A percentile compares a stretch with the other conserved stretches of the same genome.
Conservation (phyloP, 805 yeast genomes). For the Teunomyces barrocoloradensis region DNA sequence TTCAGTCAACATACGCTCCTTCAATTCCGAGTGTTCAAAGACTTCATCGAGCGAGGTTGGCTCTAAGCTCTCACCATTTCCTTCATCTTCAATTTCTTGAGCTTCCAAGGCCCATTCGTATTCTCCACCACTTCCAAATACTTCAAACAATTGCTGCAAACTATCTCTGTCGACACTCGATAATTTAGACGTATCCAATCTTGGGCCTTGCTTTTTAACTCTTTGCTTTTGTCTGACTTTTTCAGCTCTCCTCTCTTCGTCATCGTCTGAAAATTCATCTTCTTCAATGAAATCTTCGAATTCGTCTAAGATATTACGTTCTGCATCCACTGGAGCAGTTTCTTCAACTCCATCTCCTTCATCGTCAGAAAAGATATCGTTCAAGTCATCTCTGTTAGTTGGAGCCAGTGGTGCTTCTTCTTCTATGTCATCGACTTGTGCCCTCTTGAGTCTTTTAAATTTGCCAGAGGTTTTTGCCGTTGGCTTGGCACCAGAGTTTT, state of each 20-base stretch:
- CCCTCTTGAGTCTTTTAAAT: constrained; percentile 83
- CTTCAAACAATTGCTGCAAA: constrained; percentile 88
- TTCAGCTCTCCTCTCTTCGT: constrained; percentile 41
- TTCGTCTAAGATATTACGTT: constrained; percentile 61
- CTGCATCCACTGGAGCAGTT: constrained; percentile 29
- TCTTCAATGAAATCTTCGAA: constrained; percentile 97
- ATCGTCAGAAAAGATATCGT: constrained; percentile 70
- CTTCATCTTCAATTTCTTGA: constrained; percentile 64
- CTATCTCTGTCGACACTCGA: constrained; percentile 81
- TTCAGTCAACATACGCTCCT: constrained; percentile 86
- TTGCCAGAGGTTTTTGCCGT: constrained; percentile 37
- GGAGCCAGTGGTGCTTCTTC: constrained; percentile 28
- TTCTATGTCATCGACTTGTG: constrained; percentile 33
- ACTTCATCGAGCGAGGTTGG: constrained; percentile 76
- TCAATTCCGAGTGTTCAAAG: constrained; percentile 90
- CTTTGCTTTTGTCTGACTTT: constrained; percentile 31
- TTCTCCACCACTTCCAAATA: constrained; percentile 95
- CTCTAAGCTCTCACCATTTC: constrained; percentile 51
- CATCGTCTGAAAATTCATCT: constrained; percentile 87
- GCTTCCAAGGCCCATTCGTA: constrained; percentile 98
- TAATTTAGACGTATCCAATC: constrained; percentile 56
- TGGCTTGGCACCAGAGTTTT: constrained; percentile 78
- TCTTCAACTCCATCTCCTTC: constrained; percentile 27
- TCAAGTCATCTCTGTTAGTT: constrained; percentile 46
- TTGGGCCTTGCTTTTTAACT: constrained; percentile 34